Evolutionary conservation across 2,329 filamentous ascomycete species (phyloP), one percentile per base, ranked within the genome.

Genomic region (Fusarium zealandicum): DNA sequence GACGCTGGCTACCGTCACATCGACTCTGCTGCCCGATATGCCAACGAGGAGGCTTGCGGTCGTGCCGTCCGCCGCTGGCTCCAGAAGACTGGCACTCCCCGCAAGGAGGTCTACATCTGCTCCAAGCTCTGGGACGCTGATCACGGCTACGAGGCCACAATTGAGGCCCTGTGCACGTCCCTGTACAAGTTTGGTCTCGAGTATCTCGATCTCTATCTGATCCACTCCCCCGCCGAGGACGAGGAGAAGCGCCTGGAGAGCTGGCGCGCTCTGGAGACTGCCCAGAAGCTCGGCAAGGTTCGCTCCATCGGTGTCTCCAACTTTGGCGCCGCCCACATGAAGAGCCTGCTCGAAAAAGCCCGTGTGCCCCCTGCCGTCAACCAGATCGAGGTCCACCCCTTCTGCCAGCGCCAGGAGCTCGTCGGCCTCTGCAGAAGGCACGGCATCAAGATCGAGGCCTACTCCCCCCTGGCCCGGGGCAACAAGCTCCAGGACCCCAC

Each of bases 371-470:
- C 90, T 0, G 85, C 83, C 5, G 82, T 89, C 61, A 92, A 93
- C 77, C 90, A 93, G 78, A 87, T 93, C 67, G 90, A 93, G 76
- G 85, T 85, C 63, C 89, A 93, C 73, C 89, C 90, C 2, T 90
- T 90, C 72, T 78, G 88, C 58, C 87, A 88, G 72, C 87, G 87
- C 68, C 78, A 78, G 30, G 76, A 78, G 38, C 75, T 89, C 7
- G 62, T 88, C 32, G 73, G 78, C 20, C 88, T 82, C 71, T 82
- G 81, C 72, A 76, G 78, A 57, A 73, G 80, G 65, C 73, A 86
- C 65, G 72, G 76, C 54, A 88, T 89, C 65, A 79, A 80, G 13
- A 74, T 82, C 5, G 74, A 80, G 42, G 83, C 82, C 3, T 87
- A 86, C 73, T 90, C 57, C 14, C 38, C 62, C 12, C 48, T 73